Base-by-base conservation (phyloP, 1,139 yeast species). In the Zygoascus sp. region DNA sequence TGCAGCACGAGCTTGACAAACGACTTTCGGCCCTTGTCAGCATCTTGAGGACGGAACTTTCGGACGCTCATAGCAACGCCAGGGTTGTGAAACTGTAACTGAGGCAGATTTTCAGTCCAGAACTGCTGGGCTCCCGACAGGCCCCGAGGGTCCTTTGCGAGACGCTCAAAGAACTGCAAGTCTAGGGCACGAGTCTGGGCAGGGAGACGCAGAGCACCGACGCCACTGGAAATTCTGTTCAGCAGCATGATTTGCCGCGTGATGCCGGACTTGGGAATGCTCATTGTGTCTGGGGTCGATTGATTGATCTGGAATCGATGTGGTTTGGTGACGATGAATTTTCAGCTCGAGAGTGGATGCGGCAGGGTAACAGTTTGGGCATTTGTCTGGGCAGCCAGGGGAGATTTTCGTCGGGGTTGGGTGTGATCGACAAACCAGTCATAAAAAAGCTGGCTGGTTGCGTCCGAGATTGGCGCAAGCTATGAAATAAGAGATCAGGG, bases 51-150 rank as follows among this genome's bases (percentile, higher is more conserved):
- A 23, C 51, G 49, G 23, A 48, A 32, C 22, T 41, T 44, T n/a
- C 35, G 46, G 19, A 88, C 83, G 23, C 77, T 73, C 50, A 87
- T 80, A 30, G 79, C 75, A 28, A 85, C 62, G 37, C 72, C 69
- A 25, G 92, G 92, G 65, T 89, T 89, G 68, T 87, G 90, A 66
- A 85, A 89, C 62, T 81, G 83, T 50, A 89, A 72, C 11, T 88
- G 80, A 17, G 95, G 95, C 50, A 88, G 70, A 64, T 80, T 76
- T 44, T 73, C 69, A 58, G 77, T 79, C 94, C 95, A 85, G 66
- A 89, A 86, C 53, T 70, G 70, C 47, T 76, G 68, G 10, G 65
- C 63, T 10, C 66, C 60, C 11, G 42, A 23, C n/a, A 23, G 6
- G n/a, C n/a, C n/a, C n/a, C n/a, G n/a, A n/a, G n/a, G n/a, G 10